Conservation (phyloP, 495 filamentous ascomycete genomes). For the Penicillium tannophilum region DNA sequence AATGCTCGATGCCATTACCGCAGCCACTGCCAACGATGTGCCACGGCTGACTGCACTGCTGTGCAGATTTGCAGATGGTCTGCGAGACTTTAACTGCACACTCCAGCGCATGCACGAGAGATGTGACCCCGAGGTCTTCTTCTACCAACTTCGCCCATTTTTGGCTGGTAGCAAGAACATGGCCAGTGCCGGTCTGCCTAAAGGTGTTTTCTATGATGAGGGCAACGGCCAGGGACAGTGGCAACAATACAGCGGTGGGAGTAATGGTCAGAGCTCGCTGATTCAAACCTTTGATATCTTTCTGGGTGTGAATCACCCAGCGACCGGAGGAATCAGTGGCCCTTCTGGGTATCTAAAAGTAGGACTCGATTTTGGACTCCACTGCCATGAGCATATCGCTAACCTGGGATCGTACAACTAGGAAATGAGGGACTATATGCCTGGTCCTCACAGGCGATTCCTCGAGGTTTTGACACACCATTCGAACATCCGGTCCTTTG, state of each 20-base stretch:
- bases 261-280: conserved; percentile 91
- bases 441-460: conserved; percentile 86
- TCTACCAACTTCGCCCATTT: conserved; percentile 86
- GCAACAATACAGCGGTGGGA: conserved; percentile 81
- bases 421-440: conserved; percentile 98
- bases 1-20: conserved; percentile 82
- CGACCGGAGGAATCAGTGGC: conserved; percentile 69
- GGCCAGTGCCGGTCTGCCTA: conserved; percentile 84
- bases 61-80: conserved; percentile 69
- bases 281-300: conserved; percentile 93
- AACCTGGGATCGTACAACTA: conserved; percentile 24
- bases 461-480: conserved; percentile 70
- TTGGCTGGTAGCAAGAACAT: conserved; percentile 96
- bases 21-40: conserved; percentile 64
- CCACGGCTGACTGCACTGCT: conserved; percentile 70
- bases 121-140: conserved; percentile 86
- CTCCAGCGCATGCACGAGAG: conserved; percentile 86
- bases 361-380: conserved; percentile 3
- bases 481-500: conserved; percentile 82
- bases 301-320: conserved; percentile 82
- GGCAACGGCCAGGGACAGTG: conserved; percentile 69
- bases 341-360: conserved; percentile 40
- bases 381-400: neutral
- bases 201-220: conserved; percentile 84
- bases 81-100: conserved; percentile 75